A percentile compares a stretch with the other conserved stretches of the same genome.
Evolutionary conservation across 179 eudicot genomes (phyloP).

Genomic region (Beta corolliflora): DNA sequence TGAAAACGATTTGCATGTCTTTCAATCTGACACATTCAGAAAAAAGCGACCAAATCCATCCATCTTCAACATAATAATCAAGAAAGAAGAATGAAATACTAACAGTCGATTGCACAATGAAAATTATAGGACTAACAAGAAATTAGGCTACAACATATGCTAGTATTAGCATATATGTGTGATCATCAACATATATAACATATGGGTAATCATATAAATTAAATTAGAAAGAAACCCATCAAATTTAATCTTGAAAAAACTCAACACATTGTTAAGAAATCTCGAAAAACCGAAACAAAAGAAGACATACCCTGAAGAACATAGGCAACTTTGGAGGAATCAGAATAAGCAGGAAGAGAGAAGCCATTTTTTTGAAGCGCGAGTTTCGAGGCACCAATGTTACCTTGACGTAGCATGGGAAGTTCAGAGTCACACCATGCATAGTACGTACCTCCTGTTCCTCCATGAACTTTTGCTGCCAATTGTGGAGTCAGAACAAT

Average conservation of each 20-base stretch:
- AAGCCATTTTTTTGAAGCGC: conserved; percentile 61
- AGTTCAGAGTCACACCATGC: conserved; percentile 69
- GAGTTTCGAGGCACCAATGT: conserved; percentile 73
- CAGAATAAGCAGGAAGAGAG: conserved; percentile 65
- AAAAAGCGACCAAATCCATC: too few relatives aligned
- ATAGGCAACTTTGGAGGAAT: conserved; percentile 65
- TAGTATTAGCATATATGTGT: too few relatives aligned
- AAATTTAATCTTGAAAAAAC: background rate
- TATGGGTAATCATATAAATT: background rate
- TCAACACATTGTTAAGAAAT: too few relatives aligned
- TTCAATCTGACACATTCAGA: too few relatives aligned
- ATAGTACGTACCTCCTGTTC: conserved; percentile 57
- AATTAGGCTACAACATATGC: too few relatives aligned
- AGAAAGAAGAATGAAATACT: too few relatives aligned
- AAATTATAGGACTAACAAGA: too few relatives aligned
- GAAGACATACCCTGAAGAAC: conserved; percentile 65
- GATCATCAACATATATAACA: background rate
- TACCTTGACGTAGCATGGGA: conserved; percentile 59
- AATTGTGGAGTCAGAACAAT: conserved; percentile 53
- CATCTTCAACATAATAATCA: too few relatives aligned
- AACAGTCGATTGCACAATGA: too few relatives aligned
- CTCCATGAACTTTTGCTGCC: conserved; percentile 52
- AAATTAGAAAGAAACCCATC: background rate
- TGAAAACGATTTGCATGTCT: too few relatives aligned
- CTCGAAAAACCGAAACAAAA: background rate